Percentiles rank a stretch among this genome's conserved stretches.
phyloP scores from a whole-genome alignment of 495 filamentous ascomycete species.

The Cenococcum geophilum region DNA sequence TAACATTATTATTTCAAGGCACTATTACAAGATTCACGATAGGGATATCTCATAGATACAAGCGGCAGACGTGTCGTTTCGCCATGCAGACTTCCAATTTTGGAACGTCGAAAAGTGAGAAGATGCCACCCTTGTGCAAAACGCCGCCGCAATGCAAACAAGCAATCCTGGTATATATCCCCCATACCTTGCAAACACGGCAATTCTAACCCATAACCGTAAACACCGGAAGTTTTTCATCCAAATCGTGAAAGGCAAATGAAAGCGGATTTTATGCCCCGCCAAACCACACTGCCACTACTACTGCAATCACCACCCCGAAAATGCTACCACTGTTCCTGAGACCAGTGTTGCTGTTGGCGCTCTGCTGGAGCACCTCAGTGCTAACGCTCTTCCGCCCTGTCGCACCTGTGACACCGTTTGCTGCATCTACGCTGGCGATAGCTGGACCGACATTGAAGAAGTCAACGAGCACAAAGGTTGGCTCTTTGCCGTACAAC shows the following conservation, averaged over 20 bases:
- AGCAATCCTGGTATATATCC: no score
- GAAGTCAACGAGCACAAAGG: slow-evolving; percentile 31
- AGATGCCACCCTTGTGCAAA: no score
- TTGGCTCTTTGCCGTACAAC: slow-evolving; percentile 32
- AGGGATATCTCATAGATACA: no score
- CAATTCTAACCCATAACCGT: not conserved
- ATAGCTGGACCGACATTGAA: slow-evolving; percentile 35
- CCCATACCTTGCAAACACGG: no score
- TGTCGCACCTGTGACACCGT: slow-evolving; percentile 1
- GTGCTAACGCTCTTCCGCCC: not conserved
- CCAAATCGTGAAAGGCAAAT: not conserved
- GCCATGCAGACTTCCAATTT: no score
- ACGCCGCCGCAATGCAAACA: no score
- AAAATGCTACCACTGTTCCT: not conserved
- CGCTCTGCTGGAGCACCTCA: not conserved
- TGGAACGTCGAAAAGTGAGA: no score
- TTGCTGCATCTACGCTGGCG: slow-evolving; percentile 12
- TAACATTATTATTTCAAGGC: no score
- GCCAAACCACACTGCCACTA: slow-evolving; percentile 5
- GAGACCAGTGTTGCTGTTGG: not conserved
- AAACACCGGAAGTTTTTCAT: not conserved
- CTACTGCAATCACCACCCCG: not conserved
- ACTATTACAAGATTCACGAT: no score
- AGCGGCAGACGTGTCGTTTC: no score
- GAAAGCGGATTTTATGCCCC: not conserved